These are phyloP conservation scores for Metschnikowia picachoensis DNA, from an alignment of 805 yeast genomes.

Conservation along the genomic window DNA sequence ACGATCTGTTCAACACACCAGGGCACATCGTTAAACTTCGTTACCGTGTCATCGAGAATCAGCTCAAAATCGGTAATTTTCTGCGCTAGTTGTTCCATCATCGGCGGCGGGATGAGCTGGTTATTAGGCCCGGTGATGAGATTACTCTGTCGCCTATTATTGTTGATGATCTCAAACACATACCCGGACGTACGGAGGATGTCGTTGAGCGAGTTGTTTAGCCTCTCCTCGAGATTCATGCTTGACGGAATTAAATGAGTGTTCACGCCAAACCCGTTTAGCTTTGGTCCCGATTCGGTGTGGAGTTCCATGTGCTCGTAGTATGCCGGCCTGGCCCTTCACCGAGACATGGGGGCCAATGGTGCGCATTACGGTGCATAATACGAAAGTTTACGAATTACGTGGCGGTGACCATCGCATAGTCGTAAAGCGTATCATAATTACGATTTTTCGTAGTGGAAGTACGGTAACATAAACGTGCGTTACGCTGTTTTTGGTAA, in stretches of 20 bases:
- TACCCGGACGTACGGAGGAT: conserved; percentile 41
- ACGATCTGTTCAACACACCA: conserved; percentile 44
- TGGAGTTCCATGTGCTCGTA: conserved; percentile 8
- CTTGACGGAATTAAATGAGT: neutral
- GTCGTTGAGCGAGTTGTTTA: conserved; percentile 38
- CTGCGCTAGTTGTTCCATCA: conserved; percentile 32
- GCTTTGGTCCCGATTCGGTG: neutral
- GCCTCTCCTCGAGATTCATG: conserved; percentile 39
- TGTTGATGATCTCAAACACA: conserved; percentile 39
- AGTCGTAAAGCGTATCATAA: too few species aligned
- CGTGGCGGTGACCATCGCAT: too few species aligned
- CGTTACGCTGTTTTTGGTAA: too few species aligned
- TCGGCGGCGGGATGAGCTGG: conserved; percentile 36
- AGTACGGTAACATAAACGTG: too few species aligned
- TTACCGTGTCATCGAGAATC: conserved; percentile 39
- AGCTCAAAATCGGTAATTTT: conserved; percentile 38
- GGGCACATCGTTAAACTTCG: conserved; percentile 39
- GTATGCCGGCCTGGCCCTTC: conserved; percentile 5
- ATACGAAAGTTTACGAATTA: too few species aligned
- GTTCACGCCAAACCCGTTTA: too few species aligned
- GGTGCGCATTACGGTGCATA: too few species aligned
- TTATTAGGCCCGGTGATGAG: conserved; percentile 40
- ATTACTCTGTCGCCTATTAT: conserved; percentile 39
- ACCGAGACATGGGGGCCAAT: neutral
- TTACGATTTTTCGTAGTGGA: too few species aligned